A percentile compares a stretch with the other conserved stretches of the same genome.
Conservation (phyloP, 2,329 filamentous ascomycete genomes). For the Xylaria hypoxylon region DNA sequence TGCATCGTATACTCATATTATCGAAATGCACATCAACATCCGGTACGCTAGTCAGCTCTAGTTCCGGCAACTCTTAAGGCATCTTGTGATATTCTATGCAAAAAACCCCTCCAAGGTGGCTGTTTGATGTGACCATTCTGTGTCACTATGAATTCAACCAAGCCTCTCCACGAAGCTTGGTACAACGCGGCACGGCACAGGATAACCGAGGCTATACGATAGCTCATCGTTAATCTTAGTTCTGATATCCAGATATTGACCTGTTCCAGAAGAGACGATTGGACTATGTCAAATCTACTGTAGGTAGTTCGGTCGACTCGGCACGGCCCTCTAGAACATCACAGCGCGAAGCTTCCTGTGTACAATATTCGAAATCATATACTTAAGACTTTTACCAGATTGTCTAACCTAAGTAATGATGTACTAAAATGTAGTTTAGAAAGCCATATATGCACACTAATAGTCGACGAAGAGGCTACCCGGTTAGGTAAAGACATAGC, state of each 20-base stretch:
- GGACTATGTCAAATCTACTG: conserved; percentile 1
- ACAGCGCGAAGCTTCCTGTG: not conserved
- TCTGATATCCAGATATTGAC: conserved; percentile 11
- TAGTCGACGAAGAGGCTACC: not conserved
- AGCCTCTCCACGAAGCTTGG: conserved; percentile 18
- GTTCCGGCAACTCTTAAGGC: conserved; percentile 11
- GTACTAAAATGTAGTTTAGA: not conserved
- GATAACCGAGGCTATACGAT: conserved; percentile 28
- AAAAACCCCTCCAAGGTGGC: conserved; percentile 2
- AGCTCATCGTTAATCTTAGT: conserved; percentile 20
- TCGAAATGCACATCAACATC: not conserved
- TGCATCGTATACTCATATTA: not conserved
- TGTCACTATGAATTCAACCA: conserved; percentile 6
- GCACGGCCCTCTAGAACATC: conserved; percentile 2
- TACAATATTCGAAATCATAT: conserved; percentile 8
- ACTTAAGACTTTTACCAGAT: not conserved
- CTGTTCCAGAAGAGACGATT: conserved; percentile 5
- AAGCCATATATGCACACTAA: conserved; percentile 5
- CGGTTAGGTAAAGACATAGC: not conserved
- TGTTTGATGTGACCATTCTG: conserved; percentile 15
- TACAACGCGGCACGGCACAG: conserved; percentile 29
- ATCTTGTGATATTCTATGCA: conserved; percentile 19
- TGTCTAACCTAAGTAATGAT: not conserved
- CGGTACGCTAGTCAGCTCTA: conserved; percentile 5
- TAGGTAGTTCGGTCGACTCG: conserved; percentile 18